Conservation (phyloP, 2,329 filamentous ascomycete genomes). For the Colletotrichum neosansevieriae region DNA sequence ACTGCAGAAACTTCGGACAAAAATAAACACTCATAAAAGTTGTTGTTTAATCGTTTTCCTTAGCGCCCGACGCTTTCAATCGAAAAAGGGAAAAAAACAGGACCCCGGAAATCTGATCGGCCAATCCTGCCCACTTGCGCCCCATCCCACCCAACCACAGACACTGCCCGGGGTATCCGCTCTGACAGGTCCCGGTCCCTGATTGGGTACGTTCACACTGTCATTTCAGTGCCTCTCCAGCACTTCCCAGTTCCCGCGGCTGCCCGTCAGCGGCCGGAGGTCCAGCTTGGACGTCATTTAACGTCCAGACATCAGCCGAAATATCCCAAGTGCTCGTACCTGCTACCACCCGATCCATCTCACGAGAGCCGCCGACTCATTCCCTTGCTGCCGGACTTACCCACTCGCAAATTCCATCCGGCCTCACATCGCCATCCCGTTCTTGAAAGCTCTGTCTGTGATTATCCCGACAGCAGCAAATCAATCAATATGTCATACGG, state of each 20-base stretch:
- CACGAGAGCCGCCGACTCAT: slow-evolving; percentile 13
- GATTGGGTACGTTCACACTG: slow-evolving; percentile 38
- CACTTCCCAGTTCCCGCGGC: slow-evolving; percentile 40
- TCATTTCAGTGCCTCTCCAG: slow-evolving; percentile 36
- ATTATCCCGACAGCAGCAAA: slow-evolving; percentile 16
- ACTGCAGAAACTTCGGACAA: neutral
- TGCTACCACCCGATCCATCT: slow-evolving; percentile 28
- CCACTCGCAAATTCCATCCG: slow-evolving; percentile 1
- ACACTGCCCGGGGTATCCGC: slow-evolving; percentile 39
- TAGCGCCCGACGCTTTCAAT: too few relatives aligned
- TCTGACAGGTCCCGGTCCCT: slow-evolving; percentile 38
- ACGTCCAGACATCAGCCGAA: slow-evolving; percentile 38
- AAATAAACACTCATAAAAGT: neutral
- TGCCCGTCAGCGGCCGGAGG: slow-evolving; percentile 31
- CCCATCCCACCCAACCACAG: slow-evolving; percentile 37
- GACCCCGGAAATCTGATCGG: slow-evolving; percentile 39
- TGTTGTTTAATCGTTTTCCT: too few relatives aligned
- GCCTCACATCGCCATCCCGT: neutral
- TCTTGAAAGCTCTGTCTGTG: slow-evolving; percentile 16
- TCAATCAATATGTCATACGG: slow-evolving; percentile 68
- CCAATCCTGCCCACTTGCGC: slow-evolving; percentile 32
- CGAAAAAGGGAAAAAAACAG: slow-evolving; percentile 20
- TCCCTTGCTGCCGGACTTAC: slow-evolving; percentile 7
- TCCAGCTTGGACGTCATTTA: slow-evolving; percentile 40
- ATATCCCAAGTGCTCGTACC: slow-evolving; percentile 27